Evolutionary conservation across 352 stramenopile species (phyloP), one percentile per base, ranked within the genome.

Genomic region (Phytopythium oedochilum): DNA sequence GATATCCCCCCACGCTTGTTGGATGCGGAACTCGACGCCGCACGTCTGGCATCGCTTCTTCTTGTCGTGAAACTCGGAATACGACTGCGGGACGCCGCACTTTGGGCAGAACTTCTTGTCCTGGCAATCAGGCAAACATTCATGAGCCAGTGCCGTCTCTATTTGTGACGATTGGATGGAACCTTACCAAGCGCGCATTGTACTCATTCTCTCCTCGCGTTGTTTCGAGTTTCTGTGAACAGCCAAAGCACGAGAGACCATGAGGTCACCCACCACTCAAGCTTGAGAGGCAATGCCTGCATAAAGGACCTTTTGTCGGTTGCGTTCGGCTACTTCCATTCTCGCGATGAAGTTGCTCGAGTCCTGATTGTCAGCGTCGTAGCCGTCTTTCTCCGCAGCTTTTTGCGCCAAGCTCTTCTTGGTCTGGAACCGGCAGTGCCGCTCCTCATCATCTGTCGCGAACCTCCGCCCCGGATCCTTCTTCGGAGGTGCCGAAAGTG

Each of bases 21-120:
- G 60, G 10, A 88, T 63, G 4, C 79, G 75, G 53, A 91, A 94
- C 60, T 88, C 74, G 18, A 83, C 76, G 18, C 82, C 79, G 53
- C 84, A 94, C 44, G 73, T 86, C 57, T 89, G 82, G 53, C 84
- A 94, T 5, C 72, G 71, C 53, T 94, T 94, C 66, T 92, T 94
- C 66, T 94, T 94, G 70, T 92, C 84, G 11, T 79, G 82, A n/a
- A 72, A 85, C 53, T 94, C 84, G 1, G 84, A 83, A 50, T 90
- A 94, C 22, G 82, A 91, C 57, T 94, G 84, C 14, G 73, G 54
- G 46, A 80, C 63, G 3, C 66, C 57, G 51, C 84, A 94, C 36
- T 77, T 87, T 3, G 82, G 84, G 28, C 84, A 94, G 3, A 70
- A 68, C 42, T 92, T 92, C 48, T 92, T 94, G 66, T 88, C 82